Evolutionary conservation across 805 yeast species (phyloP).

Genomic region (Saturnispora gosingensis): DNA sequence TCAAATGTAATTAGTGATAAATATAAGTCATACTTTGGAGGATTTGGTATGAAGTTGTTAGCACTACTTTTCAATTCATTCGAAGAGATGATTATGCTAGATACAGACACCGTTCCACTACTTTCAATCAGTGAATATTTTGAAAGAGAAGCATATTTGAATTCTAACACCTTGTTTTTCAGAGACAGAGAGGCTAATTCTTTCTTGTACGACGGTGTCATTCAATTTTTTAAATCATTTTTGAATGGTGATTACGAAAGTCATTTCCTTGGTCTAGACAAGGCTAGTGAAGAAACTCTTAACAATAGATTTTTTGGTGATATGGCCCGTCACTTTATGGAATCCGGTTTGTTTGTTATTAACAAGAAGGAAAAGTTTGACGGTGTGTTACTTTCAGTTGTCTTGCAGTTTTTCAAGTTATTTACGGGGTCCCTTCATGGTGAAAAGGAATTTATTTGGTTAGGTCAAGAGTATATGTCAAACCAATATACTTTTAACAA

Average conservation of each 20-base stretch:
- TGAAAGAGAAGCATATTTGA: conserved; percentile 27
- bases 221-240: conserved; percentile 36
- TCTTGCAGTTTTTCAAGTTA: conserved; percentile 34
- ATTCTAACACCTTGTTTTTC: conserved; percentile 37
- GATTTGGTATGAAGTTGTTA: conserved; percentile 38
- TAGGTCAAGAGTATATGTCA: conserved; percentile 52
- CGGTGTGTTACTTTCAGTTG: conserved; percentile 36
- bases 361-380: conserved; percentile 41
- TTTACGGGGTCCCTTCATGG: conserved; percentile 55
- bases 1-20: conserved; percentile 20
- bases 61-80: conserved; percentile 51
- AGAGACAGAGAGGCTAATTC: conserved; percentile 38
- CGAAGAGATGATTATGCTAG: conserved; percentile 45
- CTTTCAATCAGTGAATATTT: conserved; percentile 31
- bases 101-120: conserved; percentile 41
- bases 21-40: conserved; percentile 20
- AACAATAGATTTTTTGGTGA: conserved; percentile 35
- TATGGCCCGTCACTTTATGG: conserved; percentile 37
- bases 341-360: conserved; percentile 39
- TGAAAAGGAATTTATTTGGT: conserved; percentile 72
- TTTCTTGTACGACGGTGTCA: conserved; percentile 31
- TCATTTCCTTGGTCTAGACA: conserved; percentile 29
- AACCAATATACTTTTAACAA: conserved; percentile 43
- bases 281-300: conserved; percentile 29
- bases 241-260: conserved; percentile 37